Evolutionary conservation across 257 asterid genomes (phyloP).

Genomic region (Osmanthus fragrans): DNA sequence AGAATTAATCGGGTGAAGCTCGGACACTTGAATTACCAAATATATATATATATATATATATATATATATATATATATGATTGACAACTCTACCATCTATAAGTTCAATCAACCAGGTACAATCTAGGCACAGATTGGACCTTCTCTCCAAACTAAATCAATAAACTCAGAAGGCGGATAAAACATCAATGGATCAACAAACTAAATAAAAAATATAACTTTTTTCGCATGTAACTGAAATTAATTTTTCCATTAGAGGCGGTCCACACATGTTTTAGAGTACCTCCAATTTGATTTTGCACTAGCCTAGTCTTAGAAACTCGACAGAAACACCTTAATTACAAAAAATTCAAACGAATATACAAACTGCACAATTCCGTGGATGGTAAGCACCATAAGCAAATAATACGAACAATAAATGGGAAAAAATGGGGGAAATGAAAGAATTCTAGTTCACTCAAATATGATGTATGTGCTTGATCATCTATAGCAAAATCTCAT

Average conservation of each 20-base stretch:
- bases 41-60: too few relatives aligned
- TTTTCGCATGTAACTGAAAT: background rate
- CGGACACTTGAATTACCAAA: too few relatives aligned
- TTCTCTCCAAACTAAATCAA: background rate
- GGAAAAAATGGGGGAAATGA: background rate
- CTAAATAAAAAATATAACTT: background rate
- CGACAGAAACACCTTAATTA: constrained; percentile 24
- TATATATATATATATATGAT: too few relatives aligned
- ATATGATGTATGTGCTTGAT: constrained; percentile 16
- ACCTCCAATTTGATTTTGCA: background rate
- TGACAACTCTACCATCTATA: too few relatives aligned
- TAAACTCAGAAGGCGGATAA: background rate
- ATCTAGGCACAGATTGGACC: too few relatives aligned
- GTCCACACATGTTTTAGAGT: background rate
- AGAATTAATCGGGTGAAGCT: too few relatives aligned
- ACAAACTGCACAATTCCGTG: constrained; percentile 54
- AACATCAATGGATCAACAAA: too few relatives aligned
- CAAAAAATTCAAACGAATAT: constrained; percentile 48
- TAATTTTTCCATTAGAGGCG: background rate
- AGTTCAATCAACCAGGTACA: too few relatives aligned
- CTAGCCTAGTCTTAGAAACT: background rate
- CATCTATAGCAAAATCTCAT: constrained; percentile 14
- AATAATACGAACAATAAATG: constrained; percentile 24
- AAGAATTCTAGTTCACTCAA: constrained; percentile 30
- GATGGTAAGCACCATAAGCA: constrained; percentile 45